Evolutionary conservation across 192 early-diverging fungal species (phyloP).

Genomic region (Dissophora globulifera): DNA sequence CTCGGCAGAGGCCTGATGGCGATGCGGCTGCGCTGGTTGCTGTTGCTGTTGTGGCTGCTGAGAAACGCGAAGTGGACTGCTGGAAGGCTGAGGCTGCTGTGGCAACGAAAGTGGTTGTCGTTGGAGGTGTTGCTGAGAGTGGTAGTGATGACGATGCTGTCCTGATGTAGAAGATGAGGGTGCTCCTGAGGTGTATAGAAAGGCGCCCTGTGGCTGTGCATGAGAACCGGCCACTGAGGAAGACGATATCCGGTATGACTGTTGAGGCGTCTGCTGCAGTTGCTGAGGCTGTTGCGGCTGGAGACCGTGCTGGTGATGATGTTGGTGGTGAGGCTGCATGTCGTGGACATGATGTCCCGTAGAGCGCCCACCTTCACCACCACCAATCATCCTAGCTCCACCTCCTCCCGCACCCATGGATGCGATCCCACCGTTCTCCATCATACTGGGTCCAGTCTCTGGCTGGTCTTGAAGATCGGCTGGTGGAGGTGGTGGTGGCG

Average conservation of each 20-base stretch:
- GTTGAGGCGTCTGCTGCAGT: neutral
- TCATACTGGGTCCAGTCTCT: conserved; percentile 14
- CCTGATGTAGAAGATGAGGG: neutral
- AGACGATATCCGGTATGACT: neutral
- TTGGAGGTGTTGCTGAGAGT: conserved; percentile 8
- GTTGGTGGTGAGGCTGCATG: conserved; percentile 1
- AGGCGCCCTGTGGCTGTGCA: neutral
- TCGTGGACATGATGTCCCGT: conserved; percentile 11
- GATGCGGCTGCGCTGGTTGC: neutral
- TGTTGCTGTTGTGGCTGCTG: conserved; percentile 11
- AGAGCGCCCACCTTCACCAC: conserved; percentile 16
- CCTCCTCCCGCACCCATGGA: conserved; percentile 29
- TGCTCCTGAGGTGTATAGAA: neutral
- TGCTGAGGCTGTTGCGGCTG: conserved; percentile 11
- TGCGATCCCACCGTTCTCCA: conserved; percentile 35
- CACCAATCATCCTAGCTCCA: conserved; percentile 44
- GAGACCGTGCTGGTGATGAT: conserved; percentile 8
- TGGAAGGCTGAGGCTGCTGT: neutral
- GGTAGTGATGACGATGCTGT: neutral
- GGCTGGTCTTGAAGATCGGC: conserved; percentile 49
- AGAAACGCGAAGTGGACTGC: neutral
- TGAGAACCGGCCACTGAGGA: neutral
- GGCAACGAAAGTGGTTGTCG: conserved; percentile 1
- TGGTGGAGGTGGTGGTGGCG: conserved; percentile 40
- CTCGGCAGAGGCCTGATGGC: neutral